Evolutionary conservation across 768 basidiomycete species (phyloP), one percentile per base, ranked within the genome.

Genomic region (Gloeopeniophorella convolvens): DNA sequence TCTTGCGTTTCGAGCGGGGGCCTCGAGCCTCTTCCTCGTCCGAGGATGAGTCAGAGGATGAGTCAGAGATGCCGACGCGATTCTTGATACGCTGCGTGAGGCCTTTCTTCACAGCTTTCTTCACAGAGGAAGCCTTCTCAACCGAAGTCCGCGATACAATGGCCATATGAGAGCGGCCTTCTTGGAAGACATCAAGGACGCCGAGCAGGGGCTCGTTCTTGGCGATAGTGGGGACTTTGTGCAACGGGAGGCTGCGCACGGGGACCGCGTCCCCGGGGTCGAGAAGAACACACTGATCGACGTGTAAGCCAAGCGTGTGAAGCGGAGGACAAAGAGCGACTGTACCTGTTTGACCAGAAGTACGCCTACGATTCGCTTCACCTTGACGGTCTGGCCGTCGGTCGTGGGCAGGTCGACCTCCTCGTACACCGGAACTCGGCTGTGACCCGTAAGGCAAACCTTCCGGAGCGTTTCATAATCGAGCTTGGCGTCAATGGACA

Each of bases 81-180:
- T 80, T 74, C 47, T 84, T 79, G 21, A 92, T 72, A 43, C 89
- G 82, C 55, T 88, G 84, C 0, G 87, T 86, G 27, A 93, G 71
- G 5, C 85, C 83, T 42, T 78, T 77, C 62, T 90, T 91, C 34
- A 88, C 88, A 4, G 81, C 85, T 57, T 87, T 78, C 75, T 90
- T 91, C 48, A 91, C 82, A 44, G 82, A 83, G n/a, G 79, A 74
- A 15, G 85, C 85, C 71, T 62, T 62, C 34, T 63, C 66, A 41
- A 64, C 60, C 50, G 64, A 66, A 58, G 66, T 62, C 32, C 66
- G 62, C 26, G 64, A 65, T 21, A 93, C 89, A 58, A 94, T 86
- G 18, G 91, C 91, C 79, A 95, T 93, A 63, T 95, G 91, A 34
- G 85, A 89, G 26, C 89, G 76, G 4, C 89, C 91, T 61, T 91